Evolutionary conservation across 768 basidiomycete species (phyloP).

Genomic region (Podaxis rugospora): DNA sequence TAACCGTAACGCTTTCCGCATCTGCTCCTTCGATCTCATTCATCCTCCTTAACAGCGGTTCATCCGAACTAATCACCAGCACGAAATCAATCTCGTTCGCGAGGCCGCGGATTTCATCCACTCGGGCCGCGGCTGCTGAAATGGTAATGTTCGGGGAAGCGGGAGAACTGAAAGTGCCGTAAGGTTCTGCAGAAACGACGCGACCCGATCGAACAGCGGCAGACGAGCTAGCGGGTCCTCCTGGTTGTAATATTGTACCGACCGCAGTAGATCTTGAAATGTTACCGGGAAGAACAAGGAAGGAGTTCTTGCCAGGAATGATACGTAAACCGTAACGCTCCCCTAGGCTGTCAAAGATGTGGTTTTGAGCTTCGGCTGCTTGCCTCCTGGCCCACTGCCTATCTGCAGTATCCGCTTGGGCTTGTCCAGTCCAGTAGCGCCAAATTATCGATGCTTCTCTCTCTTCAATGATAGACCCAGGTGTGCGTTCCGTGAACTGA

Average conservation of each 20-base stretch:
- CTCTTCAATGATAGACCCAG: conserved; percentile 81
- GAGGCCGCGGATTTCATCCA: conserved; percentile 23
- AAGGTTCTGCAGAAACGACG: not conserved
- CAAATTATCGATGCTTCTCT: conserved; percentile 80
- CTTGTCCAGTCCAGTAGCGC: conserved; percentile 71
- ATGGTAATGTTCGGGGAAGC: not conserved
- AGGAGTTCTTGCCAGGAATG: conserved; percentile 73
- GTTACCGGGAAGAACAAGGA: conserved; percentile 80
- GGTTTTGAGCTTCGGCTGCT: conserved; percentile 89
- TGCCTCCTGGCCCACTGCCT: conserved; percentile 81
- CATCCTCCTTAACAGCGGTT: conserved; percentile 70
- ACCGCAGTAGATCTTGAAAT: conserved; percentile 83
- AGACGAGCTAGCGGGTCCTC: conserved; percentile 40
- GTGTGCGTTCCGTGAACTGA: conserved; percentile 86
- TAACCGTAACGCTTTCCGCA: conserved; percentile 42
- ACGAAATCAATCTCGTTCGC: conserved; percentile 51
- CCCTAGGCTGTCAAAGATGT: conserved; percentile 84
- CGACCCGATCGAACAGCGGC: conserved; percentile 23
- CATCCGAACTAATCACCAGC: conserved; percentile 68
- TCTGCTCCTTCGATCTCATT: conserved; percentile 71
- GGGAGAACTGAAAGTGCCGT: not conserved
- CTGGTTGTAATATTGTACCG: conserved; percentile 71
- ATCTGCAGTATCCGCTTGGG: conserved; percentile 46
- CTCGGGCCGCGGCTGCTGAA: conserved; percentile 9
- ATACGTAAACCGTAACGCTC: conserved; percentile 82